These are phyloP conservation scores for Solanum rostratum DNA, from an alignment of 257 asterid genomes.

Conservation along the genomic window DNA sequence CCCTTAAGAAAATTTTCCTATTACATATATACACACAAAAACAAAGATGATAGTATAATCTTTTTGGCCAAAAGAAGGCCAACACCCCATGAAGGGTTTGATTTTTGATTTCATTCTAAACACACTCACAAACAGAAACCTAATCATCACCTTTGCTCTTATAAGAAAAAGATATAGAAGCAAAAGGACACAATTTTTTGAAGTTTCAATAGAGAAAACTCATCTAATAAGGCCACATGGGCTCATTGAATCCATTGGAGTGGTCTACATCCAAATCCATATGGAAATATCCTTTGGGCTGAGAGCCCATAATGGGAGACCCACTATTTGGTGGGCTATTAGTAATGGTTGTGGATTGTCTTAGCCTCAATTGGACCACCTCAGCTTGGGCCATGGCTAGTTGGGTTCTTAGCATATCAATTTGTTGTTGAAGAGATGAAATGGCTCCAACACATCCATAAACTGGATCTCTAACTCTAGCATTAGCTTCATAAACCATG, in stretches of 20 bases:
- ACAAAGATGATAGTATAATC: neutral
- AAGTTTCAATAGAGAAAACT: neutral
- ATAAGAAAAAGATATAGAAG: neutral
- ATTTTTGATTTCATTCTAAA: neutral
- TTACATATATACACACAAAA: neutral
- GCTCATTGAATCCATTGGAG: neutral
- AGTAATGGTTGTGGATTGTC: neutral
- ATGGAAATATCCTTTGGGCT: neutral
- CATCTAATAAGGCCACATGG: neutral
- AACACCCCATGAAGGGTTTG: neutral
- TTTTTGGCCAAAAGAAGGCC: neutral
- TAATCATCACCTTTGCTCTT: neutral
- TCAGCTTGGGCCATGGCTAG: conserved; percentile 1
- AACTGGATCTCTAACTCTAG: conserved; percentile 3
- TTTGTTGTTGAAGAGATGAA: conserved; percentile 1
- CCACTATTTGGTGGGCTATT: neutral
- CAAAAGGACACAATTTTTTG: neutral
- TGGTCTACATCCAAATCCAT: neutral
- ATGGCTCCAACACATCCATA: conserved; percentile 2
- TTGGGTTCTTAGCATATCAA: neutral
- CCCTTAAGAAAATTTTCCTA: neutral
- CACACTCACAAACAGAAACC: neutral
- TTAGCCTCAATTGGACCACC: neutral
- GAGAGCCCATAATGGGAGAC: neutral
- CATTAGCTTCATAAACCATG: conserved; percentile 2